Base-by-base conservation (phyloP, 208 protist genomes). In the Crithidia fasciculata region DNA sequence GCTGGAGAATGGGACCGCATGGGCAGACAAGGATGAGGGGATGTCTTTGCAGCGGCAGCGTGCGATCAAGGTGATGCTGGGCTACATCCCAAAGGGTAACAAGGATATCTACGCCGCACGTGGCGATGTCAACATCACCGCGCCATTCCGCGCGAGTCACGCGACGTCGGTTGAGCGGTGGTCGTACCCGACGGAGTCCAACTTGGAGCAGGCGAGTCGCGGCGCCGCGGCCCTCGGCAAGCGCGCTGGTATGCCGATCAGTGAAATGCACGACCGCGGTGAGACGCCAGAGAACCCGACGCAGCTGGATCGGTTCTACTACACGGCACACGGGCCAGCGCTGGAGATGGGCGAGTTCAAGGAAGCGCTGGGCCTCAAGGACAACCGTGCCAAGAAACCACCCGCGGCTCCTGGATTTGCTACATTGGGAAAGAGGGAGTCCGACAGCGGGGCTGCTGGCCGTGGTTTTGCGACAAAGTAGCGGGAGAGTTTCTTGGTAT, bases 21-120 rank as follows among this genome's bases (percentile, higher is more conserved):
- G 92, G 92, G 82, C 92, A 52, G 86, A 92, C n/a, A 92, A 90
- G 74, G 92, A 96, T 58, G 92, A 92, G 40, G 92, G 92, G 53
- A 78, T 96, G 69, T 94, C 92, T 1, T 74, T 96, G 72, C 92
- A 88, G 69, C 85, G 86, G 37, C 92, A 96, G 83, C 92, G 92
- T 56, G 85, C 84, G 19, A 82, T 95, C 45, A 96, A 96, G 82
- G 80, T 96, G 43, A 92, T 92, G 89, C 87, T 94, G 18, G 91
- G 91, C 8, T 96, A 91, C 61, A 60, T 96, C 47, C 91, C 91
- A 16, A 96, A 96, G 59, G 91, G 91, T 54, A 96, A 96, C 80
- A 81, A 75, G 19, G 89, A 96, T 60, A 70, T 96, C 16, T 96
- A 96, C 78, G 88, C 85, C 10, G 91, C 91, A 19, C 87, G 91